phyloP scores from a whole-genome alignment of 805 yeast genomes.

The Metschnikowia kofuensis region DNA sequence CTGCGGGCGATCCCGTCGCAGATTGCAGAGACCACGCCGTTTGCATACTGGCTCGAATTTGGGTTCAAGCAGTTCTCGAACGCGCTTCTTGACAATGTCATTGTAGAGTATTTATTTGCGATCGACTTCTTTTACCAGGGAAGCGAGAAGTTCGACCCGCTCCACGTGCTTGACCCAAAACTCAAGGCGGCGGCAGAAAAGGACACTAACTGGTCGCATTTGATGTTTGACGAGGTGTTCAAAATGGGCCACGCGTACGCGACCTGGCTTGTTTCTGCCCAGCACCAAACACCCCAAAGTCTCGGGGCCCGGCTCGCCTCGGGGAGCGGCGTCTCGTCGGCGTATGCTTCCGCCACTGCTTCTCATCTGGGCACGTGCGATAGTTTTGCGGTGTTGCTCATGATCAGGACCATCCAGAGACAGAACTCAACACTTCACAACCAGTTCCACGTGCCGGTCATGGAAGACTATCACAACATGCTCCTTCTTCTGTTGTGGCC shows the following conservation, averaged over 20 bases:
- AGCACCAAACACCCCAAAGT: conserved; percentile 38
- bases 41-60: conserved; percentile 66
- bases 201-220: conserved; percentile 30
- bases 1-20: conserved; percentile 60
- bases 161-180: conserved; percentile 14
- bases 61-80: conserved; percentile 69
- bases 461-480: conserved; percentile 66
- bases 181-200: conserved; percentile 2
- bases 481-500: conserved; percentile 82
- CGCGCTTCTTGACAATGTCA: conserved; percentile 72
- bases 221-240: conserved; percentile 38
- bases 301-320: conserved; percentile 20
- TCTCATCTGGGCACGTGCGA: conserved; percentile 56
- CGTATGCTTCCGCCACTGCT: background rate
- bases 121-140: conserved; percentile 64
- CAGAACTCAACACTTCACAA: conserved; percentile 65
- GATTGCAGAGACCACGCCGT: conserved; percentile 75
- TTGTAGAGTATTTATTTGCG: conserved; percentile 73
- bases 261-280: conserved; percentile 40
- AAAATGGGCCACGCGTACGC: conserved; percentile 45
- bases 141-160: conserved; percentile 31
- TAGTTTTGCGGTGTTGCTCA: conserved; percentile 71
- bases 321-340: conserved; percentile 4
- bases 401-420: conserved; percentile 68
- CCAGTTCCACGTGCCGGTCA: conserved; percentile 60